A percentile compares a stretch with the other conserved stretches of the same genome.
Evolutionary conservation across 371 early-diverging fungal species (phyloP).

Genomic region (Apophysomyces sp.): DNA sequence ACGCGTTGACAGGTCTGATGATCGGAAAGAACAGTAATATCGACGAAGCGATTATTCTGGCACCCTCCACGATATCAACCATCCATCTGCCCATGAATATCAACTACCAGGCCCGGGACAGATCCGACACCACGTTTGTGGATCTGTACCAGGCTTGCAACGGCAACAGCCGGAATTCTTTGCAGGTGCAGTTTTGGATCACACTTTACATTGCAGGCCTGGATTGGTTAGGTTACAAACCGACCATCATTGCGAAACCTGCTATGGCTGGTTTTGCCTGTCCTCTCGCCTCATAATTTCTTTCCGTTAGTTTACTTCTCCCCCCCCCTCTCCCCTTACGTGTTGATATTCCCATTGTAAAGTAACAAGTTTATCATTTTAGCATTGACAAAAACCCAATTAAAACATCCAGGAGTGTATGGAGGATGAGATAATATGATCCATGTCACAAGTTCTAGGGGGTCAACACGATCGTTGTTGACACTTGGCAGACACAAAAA

Average conservation of each 20-base stretch:
- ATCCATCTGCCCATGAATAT: slow-evolving; percentile 27
- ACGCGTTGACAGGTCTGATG: slow-evolving; percentile 24
- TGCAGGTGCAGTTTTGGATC: slow-evolving; percentile 33
- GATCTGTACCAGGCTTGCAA: slow-evolving; percentile 27
- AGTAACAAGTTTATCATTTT: neutral
- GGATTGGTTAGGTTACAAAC: slow-evolving; percentile 33
- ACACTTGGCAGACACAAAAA: too few species aligned
- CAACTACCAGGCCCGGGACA: slow-evolving; percentile 31
- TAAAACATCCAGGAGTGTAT: neutral
- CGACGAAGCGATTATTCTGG: slow-evolving; percentile 8
- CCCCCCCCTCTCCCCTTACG: neutral
- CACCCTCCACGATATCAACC: slow-evolving; percentile 18
- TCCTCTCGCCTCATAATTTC: slow-evolving; percentile 8
- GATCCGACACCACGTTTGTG: slow-evolving; percentile 27
- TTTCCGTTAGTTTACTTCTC: neutral
- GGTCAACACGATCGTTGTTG: too few species aligned
- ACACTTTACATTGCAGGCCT: slow-evolving; percentile 27
- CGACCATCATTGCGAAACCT: slow-evolving; percentile 28
- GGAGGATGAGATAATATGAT: neutral
- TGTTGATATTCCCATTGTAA: neutral
- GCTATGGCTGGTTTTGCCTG: slow-evolving; percentile 21
- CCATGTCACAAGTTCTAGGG: neutral
- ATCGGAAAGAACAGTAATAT: slow-evolving; percentile 25
- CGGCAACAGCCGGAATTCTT: slow-evolving; percentile 5
- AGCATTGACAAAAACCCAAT: neutral